Percentiles rank a stretch among this genome's conserved stretches.
Conservation (phyloP, 495 filamentous ascomycete genomes). For the Pyronema domesticum region DNA sequence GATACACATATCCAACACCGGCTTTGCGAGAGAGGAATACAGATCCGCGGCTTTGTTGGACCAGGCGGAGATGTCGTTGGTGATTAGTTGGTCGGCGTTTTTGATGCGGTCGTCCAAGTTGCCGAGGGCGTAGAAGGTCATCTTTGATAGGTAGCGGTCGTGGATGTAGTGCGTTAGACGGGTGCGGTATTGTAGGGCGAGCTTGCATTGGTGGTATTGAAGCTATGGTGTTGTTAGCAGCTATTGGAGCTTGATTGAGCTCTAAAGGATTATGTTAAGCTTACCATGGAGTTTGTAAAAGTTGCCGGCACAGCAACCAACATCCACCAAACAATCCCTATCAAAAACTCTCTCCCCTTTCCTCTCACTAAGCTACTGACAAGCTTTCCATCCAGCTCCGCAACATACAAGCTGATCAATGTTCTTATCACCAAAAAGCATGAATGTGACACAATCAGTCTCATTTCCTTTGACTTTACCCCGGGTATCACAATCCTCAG, state of each 20-base stretch:
- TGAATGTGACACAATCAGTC: constrained; percentile 69
- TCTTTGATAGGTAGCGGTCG: constrained; percentile 77
- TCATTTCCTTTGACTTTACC: constrained; percentile 71
- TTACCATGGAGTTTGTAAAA: constrained; percentile 96
- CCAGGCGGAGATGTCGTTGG: constrained; percentile 89
- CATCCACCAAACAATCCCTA: constrained; percentile 96
- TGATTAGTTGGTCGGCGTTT: constrained; percentile 94
- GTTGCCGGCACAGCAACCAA: constrained; percentile 90
- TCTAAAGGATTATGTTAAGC: constrained; percentile 15
- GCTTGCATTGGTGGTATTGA: constrained; percentile 92
- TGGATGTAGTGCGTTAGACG: constrained; percentile 85
- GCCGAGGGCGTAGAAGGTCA: constrained; percentile 95
- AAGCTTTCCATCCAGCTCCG: constrained; percentile 80
- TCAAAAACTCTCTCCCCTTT: constrained; percentile 76
- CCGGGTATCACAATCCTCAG: constrained; percentile 78
- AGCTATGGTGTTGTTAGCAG: constrained; percentile 36
- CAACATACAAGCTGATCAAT: constrained; percentile 83
- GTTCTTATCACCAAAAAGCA: constrained; percentile 69
- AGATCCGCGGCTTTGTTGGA: constrained; percentile 86
- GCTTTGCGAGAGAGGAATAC: constrained; percentile 95
- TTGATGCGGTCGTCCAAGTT: constrained; percentile 94
- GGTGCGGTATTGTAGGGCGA: constrained; percentile 79
- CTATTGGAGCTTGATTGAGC: constrained; percentile 1
- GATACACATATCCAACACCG: constrained; percentile 81
- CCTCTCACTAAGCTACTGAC: constrained; percentile 84